Percentiles rank a stretch among this genome's conserved stretches.
Conservation (phyloP, 129 eudicot species). For the Cynara cardunculus region DNA sequence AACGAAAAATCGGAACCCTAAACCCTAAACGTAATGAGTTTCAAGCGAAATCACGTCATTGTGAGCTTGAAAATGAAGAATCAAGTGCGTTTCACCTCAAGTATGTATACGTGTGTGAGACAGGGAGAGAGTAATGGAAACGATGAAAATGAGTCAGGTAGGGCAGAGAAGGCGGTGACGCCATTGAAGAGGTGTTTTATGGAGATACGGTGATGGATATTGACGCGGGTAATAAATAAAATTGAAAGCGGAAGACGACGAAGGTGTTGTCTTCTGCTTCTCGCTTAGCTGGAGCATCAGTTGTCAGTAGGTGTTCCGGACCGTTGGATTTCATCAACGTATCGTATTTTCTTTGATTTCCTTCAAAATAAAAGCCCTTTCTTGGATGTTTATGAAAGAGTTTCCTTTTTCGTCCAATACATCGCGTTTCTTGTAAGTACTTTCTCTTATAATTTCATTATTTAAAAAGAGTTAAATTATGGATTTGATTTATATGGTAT, state of each 20-base stretch:
- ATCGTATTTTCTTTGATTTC: background rate
- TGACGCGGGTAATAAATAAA: slow-evolving; percentile 35
- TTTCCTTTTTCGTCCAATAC: slow-evolving; percentile 19
- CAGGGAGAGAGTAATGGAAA: background rate
- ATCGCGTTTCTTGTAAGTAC: background rate
- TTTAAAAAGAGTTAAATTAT: no score
- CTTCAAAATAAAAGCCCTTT: slow-evolving; percentile 22
- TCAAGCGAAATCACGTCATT: slow-evolving; percentile 6
- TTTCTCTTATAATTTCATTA: no score
- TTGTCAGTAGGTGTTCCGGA: slow-evolving; percentile 21
- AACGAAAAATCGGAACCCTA: background rate
- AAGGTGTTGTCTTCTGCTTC: slow-evolving; percentile 8
- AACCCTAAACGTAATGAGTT: slow-evolving; percentile 18
- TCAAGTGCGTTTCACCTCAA: slow-evolving; percentile 8
- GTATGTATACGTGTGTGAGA: slow-evolving; percentile 1
- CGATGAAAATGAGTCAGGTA: background rate
- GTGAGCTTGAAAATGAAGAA: slow-evolving; percentile 2
- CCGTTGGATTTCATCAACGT: slow-evolving; percentile 26
- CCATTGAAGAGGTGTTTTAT: slow-evolving; percentile 11
- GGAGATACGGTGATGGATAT: slow-evolving; percentile 21
- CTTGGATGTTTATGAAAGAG: slow-evolving; percentile 26
- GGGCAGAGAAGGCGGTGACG: slow-evolving; percentile 12
- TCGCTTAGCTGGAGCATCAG: slow-evolving; percentile 28
- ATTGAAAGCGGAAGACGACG: slow-evolving; percentile 37
- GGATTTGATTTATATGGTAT: no score